phyloP scores from a whole-genome alignment of 129 eudicot genomes.

The Pulicaria dysenterica region DNA sequence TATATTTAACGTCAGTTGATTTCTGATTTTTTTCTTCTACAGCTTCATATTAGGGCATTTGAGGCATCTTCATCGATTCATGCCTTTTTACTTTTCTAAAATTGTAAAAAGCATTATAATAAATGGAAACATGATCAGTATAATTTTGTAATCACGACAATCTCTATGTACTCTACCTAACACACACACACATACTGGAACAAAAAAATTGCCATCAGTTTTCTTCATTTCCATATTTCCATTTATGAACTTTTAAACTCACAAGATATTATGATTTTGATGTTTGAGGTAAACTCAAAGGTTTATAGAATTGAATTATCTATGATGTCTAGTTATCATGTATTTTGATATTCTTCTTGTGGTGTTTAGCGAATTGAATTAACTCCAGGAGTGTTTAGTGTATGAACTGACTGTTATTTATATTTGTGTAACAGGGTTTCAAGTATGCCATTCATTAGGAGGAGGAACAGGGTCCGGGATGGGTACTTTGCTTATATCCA shows the following conservation, averaged over 20 bases:
- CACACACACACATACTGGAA: neutral
- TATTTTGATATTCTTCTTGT: neutral
- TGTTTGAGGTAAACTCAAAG: neutral
- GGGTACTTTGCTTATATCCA: conserved; percentile 74
- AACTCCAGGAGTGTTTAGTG: too few relatives aligned
- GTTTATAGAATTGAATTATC: neutral
- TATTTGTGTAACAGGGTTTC: conserved; percentile 54
- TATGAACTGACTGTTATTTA: conserved; percentile 17
- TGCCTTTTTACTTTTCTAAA: neutral
- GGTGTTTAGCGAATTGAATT: neutral
- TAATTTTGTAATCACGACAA: neutral
- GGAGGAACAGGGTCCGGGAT: conserved; percentile 86
- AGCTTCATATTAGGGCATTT: neutral
- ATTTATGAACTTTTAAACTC: neutral
- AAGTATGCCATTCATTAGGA: conserved; percentile 79
- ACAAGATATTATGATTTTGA: neutral
- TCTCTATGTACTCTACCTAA: neutral
- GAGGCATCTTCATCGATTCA: neutral
- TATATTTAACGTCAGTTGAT: neutral
- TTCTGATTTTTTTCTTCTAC: neutral
- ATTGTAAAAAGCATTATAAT: neutral
- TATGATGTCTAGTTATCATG: neutral
- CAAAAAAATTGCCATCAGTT: conserved; percentile 5
- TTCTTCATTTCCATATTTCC: neutral
- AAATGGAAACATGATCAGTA: neutral